These are phyloP conservation scores for Fraxinus greggii DNA, from an alignment of 305 asterid species.

Conservation along the genomic window DNA sequence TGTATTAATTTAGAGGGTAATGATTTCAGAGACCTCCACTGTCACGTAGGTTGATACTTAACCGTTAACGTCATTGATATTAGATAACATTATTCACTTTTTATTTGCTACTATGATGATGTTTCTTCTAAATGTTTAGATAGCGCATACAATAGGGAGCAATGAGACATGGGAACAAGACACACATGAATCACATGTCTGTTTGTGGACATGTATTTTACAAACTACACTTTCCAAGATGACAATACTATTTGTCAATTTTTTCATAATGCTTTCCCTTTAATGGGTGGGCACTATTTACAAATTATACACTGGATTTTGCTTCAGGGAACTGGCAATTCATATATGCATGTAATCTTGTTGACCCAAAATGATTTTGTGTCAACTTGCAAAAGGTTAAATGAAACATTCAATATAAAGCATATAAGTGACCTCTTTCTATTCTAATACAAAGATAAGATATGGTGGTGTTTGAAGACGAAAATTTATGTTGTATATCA, in stretches of 20 bases:
- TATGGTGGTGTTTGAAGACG: too few relatives aligned
- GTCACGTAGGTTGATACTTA: not conserved
- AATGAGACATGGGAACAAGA: not conserved
- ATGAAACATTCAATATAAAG: not conserved
- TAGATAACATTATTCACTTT: too few relatives aligned
- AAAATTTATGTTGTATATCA: too few relatives aligned
- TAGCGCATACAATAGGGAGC: not conserved
- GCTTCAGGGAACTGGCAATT: not conserved
- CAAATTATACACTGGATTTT: not conserved
- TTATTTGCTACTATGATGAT: not conserved
- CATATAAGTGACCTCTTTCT: not conserved
- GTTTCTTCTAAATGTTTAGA: not conserved
- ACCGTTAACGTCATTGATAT: not conserved
- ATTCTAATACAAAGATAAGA: too few relatives aligned
- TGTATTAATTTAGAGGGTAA: not conserved
- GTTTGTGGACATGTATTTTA: not conserved
- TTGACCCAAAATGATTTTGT: not conserved
- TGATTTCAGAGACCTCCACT: not conserved
- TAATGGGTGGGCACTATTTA: not conserved
- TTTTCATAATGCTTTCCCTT: not conserved
- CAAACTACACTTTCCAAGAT: not conserved
- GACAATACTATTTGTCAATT: not conserved
- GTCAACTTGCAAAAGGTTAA: not conserved
- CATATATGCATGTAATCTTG: not conserved
- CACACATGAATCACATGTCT: not conserved